A percentile compares a stretch with the other conserved stretches of the same genome.
These are phyloP conservation scores for Aureobasidium sp. DNA, from an alignment of 2,329 filamentous ascomycete genomes.

Conservation along the genomic window DNA sequence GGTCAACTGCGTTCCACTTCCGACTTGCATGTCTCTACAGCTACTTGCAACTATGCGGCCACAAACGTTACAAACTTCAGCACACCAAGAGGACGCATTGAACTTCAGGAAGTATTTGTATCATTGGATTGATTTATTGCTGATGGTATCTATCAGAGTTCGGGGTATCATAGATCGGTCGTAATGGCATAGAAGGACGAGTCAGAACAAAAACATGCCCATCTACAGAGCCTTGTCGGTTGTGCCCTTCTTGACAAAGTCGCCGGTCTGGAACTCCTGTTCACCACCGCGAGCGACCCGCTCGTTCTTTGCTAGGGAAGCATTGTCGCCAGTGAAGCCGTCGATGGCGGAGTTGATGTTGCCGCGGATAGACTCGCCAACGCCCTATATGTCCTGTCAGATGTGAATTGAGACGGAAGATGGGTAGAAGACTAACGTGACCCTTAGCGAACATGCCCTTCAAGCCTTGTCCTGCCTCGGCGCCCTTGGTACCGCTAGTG, in stretches of 20 bases:
- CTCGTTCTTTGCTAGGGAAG: conserved; percentile 8
- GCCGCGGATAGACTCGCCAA: conserved; percentile 11
- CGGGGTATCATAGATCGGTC: background rate
- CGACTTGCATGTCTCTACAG: background rate
- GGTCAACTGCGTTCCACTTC: background rate
- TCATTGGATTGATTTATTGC: background rate
- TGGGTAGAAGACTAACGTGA: background rate
- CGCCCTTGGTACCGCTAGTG: background rate
- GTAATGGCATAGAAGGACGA: background rate
- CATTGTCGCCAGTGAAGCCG: conserved; percentile 1
- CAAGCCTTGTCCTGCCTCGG: background rate
- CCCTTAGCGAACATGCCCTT: conserved; percentile 12
- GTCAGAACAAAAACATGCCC: background rate
- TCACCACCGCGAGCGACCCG: conserved; percentile 2
- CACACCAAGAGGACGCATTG: background rate
- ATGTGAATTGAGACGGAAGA: background rate
- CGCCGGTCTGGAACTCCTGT: background rate
- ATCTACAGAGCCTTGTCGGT: conserved; percentile 5
- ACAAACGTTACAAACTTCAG: background rate
- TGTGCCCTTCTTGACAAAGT: conserved; percentile 7
- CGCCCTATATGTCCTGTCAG: background rate
- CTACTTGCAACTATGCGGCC: background rate
- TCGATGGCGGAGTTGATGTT: conserved; percentile 10
- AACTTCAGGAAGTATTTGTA: background rate
- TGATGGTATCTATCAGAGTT: background rate